phyloP scores from a whole-genome alignment of 352 stramenopile genomes.

The Globisporangium spinosum region DNA sequence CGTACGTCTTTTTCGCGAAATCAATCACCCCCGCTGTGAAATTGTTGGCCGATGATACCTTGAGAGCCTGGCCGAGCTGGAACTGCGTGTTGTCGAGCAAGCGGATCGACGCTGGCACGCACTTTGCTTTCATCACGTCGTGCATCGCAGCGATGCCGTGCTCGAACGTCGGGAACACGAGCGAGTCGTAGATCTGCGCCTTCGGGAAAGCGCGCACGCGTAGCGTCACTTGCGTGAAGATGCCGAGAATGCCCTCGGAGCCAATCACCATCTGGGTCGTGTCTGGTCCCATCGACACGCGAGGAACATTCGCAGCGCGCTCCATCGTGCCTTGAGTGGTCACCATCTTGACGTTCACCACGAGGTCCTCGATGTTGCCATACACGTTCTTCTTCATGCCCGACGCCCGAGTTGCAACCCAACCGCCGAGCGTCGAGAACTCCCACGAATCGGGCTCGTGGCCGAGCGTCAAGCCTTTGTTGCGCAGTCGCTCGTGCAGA shows the following conservation, averaged over 20 bases:
- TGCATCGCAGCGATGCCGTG: conserved; percentile 78
- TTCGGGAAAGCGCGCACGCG: conserved; percentile 84
- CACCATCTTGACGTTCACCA: conserved; percentile 79
- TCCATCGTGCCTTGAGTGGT: conserved; percentile 62
- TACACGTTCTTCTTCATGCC: conserved; percentile 95
- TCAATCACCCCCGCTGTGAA: conserved; percentile 50
- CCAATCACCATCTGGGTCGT: conserved; percentile 84
- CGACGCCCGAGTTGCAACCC: conserved; percentile 90
- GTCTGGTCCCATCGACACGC: conserved; percentile 89
- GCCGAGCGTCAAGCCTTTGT: conserved; percentile 87
- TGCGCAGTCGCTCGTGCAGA: conserved; percentile 82
- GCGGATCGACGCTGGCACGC: conserved; percentile 84
- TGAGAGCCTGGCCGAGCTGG: conserved; percentile 90
- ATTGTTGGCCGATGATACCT: conserved; percentile 45
- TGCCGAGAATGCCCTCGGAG: conserved; percentile 93
- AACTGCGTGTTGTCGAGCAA: conserved; percentile 96
- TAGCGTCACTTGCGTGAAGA: conserved; percentile 92
- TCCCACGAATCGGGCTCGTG: conserved; percentile 93
- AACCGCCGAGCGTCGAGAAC: conserved; percentile 92
- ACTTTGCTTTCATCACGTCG: conserved; percentile 64
- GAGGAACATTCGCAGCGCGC: conserved; percentile 45
- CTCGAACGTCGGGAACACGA: conserved; percentile 86
- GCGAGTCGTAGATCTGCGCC: conserved; percentile 87
- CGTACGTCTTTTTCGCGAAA: conserved; percentile 83
- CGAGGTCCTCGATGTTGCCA: conserved; percentile 94